These are phyloP conservation scores for Quambalaria eucalypti DNA, from an alignment of 1,284 basidiomycete species.

Conservation along the genomic window DNA sequence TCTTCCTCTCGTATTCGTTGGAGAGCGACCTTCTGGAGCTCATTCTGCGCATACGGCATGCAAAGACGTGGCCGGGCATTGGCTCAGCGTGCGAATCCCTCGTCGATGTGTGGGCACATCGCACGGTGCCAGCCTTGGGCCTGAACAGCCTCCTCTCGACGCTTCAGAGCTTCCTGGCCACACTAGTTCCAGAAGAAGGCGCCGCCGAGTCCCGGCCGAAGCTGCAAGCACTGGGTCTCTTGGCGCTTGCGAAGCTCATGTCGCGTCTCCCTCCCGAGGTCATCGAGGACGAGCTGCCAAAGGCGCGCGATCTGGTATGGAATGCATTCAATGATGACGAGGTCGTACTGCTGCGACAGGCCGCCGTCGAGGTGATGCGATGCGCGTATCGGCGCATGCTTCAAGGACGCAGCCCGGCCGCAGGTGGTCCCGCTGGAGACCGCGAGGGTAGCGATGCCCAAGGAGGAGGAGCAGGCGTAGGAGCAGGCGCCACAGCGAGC, in stretches of 20 bases:
- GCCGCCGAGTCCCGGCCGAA: not conserved
- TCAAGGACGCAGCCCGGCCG: not conserved
- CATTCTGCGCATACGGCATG: conserved; percentile 3
- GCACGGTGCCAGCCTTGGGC: conserved; percentile 23
- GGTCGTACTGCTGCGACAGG: conserved; percentile 5
- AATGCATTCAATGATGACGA: conserved; percentile 7
- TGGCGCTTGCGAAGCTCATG: conserved; percentile 10
- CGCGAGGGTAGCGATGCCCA: not conserved
- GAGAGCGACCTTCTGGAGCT: conserved; percentile 18
- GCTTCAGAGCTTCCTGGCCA: not conserved
- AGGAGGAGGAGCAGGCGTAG: not conserved
- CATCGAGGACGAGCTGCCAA: conserved; percentile 26
- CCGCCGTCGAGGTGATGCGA: conserved; percentile 9
- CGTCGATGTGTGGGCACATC: conserved; percentile 9
- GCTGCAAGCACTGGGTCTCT: conserved; percentile 6
- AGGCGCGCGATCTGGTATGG: not conserved
- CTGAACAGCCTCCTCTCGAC: conserved; percentile 8
- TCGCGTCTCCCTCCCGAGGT: conserved; percentile 20
- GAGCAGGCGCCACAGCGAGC: not conserved
- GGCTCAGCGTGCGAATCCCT: conserved; percentile 12
- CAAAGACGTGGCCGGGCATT: not conserved
- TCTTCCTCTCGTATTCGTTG: conserved; percentile 8
- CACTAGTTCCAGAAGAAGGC: not conserved
- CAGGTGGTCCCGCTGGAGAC: not conserved
- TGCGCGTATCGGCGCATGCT: conserved; percentile 5